Base-by-base conservation (phyloP, 495 filamentous ascomycete genomes). In the Cudoniella acicularis region DNA sequence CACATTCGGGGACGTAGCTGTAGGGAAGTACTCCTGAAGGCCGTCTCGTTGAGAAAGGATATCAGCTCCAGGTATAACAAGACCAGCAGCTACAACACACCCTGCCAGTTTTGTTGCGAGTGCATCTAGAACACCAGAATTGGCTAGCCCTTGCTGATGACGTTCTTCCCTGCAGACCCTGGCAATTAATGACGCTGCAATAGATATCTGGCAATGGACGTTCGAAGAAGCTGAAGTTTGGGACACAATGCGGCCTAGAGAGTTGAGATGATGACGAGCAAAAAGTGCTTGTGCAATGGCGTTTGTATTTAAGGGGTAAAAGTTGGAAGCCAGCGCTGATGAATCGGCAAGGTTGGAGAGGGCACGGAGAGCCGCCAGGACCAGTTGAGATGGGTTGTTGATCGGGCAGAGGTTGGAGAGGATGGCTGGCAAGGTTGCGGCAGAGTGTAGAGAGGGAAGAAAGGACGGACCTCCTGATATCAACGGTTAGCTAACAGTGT, bases 21-120 rank as follows among this genome's bases (percentile, higher is more conserved):
- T 71, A 23, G 79, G 83, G 54, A 79, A 78, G 51, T 73, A 71
- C 22, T 72, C 70, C 47, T 67, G 64, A 17, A 79, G 52, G 18
- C 75, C 75, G 51, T 84, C 75, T 40, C 60, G 58, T 18, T 70
- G 64, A 23, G 75, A 76, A 36, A 73, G 46, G 10, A 75, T 54
- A 50, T 78, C 75, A n/a, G 78, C 77, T 1, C 75, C 80, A 6
- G 87, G 85, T 16, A 87, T 64, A 27, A 87, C 81, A 59, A 86
- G 83, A 10, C 87, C 89, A 49, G 87, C 77, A 1, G 79, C 73
- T 10, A 87, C 82, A 36, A 87, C 81, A 65, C 92, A 89, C 16
- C 85, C 83, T 17, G 90, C 89, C 57, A 97, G 70, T 59, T 85
- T 86, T 11, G 86, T 78, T 10, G 90, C 90, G 26, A 98, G 78